Base-by-base conservation (phyloP, 805 yeast species). In the Metschnikowia cubensis region DNA sequence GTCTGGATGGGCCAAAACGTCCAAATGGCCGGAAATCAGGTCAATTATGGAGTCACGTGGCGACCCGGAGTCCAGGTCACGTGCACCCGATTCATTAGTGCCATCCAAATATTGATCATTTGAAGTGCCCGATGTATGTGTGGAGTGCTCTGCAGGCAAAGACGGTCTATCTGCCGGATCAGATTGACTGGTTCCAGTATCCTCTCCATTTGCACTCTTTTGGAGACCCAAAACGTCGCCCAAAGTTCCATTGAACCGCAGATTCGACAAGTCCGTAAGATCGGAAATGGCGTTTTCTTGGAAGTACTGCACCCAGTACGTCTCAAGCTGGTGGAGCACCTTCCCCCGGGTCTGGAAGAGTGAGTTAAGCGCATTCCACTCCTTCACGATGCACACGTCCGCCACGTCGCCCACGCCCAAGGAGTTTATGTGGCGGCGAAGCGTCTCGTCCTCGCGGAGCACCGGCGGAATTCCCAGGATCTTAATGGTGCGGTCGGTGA, bases 401-500 rank as follows among this genome's bases (percentile, higher is more conserved):
- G 84, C 79, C 1, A 92, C 96, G 50, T 80, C 83, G 1, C 96
- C 97, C 34, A 91, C 84, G 29, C 85, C 84, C 35, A 92, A 71
- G 8, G 79, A 77, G 59, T 89, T 94, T 22, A 92, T 83, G 60
- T 89, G 94, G 35, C 82, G 77, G 50, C 80, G 83, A 57, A 92
- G 68, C 13, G 80, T 82, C n/a, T 76, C 75, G 57, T 83, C 90
- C 50, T 82, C 84, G 46, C 97, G 75, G 38, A 91, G 69, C 42
- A 84, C 83, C 0, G 87, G 84, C 0, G 98, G 97, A 4, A 92
- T 89, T 0, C 98, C 98, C 35, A 92, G 83, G 13, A 92, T 65
- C 50, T 92, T 73, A 37, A 94, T 84, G 1, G 98, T 94, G 63
- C 96, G 77, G 72, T 92, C 98, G 0, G 98, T 89, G 51, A 92